These are phyloP conservation scores for Chalciporus sp. DNA, from an alignment of 1,284 basidiomycete genomes.

Conservation along the genomic window DNA sequence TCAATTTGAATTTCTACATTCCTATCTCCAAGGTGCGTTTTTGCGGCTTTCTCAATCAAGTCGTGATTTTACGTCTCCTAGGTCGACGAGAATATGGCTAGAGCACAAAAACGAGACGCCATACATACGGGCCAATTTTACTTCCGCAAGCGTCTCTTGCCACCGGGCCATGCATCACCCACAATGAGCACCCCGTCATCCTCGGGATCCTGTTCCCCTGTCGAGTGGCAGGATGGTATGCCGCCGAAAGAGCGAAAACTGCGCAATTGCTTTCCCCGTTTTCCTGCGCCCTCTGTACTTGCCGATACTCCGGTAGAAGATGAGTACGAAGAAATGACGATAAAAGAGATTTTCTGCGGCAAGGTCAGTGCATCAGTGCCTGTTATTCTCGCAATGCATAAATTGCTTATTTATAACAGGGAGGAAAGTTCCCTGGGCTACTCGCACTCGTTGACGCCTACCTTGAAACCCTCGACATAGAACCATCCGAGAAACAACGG, in stretches of 20 bases:
- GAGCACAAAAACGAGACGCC: slow-evolving; percentile 87
- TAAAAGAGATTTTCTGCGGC: slow-evolving; percentile 94
- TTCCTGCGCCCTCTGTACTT: slow-evolving; percentile 51
- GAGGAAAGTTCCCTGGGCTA: slow-evolving; percentile 79
- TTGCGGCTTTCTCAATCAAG: not conserved
- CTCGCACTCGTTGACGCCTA: slow-evolving; percentile 86
- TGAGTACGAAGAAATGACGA: slow-evolving; percentile 90
- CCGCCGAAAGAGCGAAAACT: slow-evolving; percentile 62
- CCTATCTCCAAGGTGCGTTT: slow-evolving; percentile 88
- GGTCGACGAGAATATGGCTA: slow-evolving; percentile 97
- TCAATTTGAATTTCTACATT: slow-evolving; percentile 94
- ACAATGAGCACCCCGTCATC: slow-evolving; percentile 46
- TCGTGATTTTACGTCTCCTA: slow-evolving; percentile 33
- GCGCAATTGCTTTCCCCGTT: slow-evolving; percentile 68
- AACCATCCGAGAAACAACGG: slow-evolving; percentile 60
- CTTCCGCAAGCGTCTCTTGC: slow-evolving; percentile 89
- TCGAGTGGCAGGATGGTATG: slow-evolving; percentile 34
- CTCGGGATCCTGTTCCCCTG: slow-evolving; percentile 55
- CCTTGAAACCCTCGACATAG: slow-evolving; percentile 85
- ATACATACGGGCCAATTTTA: slow-evolving; percentile 76
- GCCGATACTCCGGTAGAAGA: slow-evolving; percentile 60
- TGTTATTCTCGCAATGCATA: slow-evolving; percentile 4
- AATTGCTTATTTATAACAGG: slow-evolving; percentile 39
- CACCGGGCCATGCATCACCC: slow-evolving; percentile 49
- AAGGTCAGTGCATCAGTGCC: slow-evolving; percentile 59